These are phyloP conservation scores for Phoma sp. DNA, from an alignment of 2,329 filamentous ascomycete genomes.

Conservation along the genomic window DNA sequence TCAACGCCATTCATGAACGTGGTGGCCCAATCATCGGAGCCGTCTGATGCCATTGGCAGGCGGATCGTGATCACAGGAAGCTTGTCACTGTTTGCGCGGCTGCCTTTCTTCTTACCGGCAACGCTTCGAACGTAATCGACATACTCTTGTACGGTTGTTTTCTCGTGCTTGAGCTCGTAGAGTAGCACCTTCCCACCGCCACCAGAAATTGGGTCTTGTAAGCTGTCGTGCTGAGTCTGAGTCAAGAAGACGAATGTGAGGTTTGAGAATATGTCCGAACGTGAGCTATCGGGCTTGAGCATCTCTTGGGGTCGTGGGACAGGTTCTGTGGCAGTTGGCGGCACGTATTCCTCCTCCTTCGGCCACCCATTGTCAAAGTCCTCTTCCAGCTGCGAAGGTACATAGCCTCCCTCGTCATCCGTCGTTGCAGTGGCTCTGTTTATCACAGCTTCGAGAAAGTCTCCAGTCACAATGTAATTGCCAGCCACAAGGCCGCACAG, in stretches of 20 bases:
- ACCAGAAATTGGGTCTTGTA: conserved; percentile 76
- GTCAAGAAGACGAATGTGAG: conserved; percentile 92
- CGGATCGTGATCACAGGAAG: conserved; percentile 81
- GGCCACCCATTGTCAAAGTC: conserved; percentile 87
- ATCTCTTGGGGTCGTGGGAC: conserved; percentile 70
- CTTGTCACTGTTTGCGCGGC: conserved; percentile 68
- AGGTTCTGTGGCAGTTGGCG: conserved; percentile 78
- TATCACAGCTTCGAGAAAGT: conserved; percentile 76
- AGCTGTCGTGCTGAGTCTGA: conserved; percentile 73
- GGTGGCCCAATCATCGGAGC: conserved; percentile 70
- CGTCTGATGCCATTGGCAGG: conserved; percentile 59
- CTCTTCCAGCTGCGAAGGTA: conserved; percentile 70
- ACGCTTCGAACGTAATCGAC: conserved; percentile 77
- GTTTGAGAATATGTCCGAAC: conserved; percentile 79
- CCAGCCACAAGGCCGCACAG: conserved; percentile 86
- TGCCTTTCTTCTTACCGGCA: conserved; percentile 76
- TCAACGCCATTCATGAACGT: conserved; percentile 75
- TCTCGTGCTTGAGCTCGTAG: conserved; percentile 65
- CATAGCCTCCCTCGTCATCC: conserved; percentile 54
- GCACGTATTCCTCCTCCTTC: conserved; percentile 73
- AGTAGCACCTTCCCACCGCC: conserved; percentile 84
- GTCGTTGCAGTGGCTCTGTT: conserved; percentile 60
- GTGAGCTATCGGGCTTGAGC: conserved; percentile 72
- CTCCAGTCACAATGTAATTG: conserved; percentile 75
- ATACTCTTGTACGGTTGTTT: conserved; percentile 77